Evolutionary conservation across 805 yeast species (phyloP), one percentile per base, ranked within the genome.

Genomic region (Candida andamanensis): DNA sequence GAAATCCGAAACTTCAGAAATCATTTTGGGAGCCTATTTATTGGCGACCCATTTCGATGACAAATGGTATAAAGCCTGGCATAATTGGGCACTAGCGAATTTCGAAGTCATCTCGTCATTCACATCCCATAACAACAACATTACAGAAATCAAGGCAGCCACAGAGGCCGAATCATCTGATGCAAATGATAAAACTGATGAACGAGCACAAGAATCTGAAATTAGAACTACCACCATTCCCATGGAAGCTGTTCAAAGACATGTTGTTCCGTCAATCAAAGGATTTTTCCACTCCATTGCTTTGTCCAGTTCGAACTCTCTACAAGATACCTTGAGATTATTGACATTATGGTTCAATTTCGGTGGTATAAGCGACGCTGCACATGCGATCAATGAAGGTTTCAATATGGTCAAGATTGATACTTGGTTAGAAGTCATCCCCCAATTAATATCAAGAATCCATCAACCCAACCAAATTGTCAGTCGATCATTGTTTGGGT

Each of bases 51-150:
- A 89, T 53, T 90, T 92, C 56, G 97, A 92, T 53, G 69, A 75
- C 21, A 73, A 75, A 15, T 92, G 98, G 96, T 92, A 92, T 50
- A 92, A 94, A 52, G 98, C 97, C 12, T 94, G 98, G 98, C 99
- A 92, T 54, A 90, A 87, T 51, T 92, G 99, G 99, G 98, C 98
- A 0, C 67, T 94, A 50, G 97, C 97, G 1, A 92, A 94, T 56
- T 92, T 89, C 53, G 97, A 92, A 52, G 97, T 90, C 1, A 82
- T 90, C 14, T 82, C 95, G 0, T 67, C 81, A 17, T 61, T 69
- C 49, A 52, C 60, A 2, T 42, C 55, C 22, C 63, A 55, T 35
- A 55, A 47, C 32, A 55, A 47, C 33, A 45, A 42, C 13, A 37
- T 43, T 6, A 39, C 37, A 6, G 41, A 37, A 19, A 33, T 35